A percentile compares a stretch with the other conserved stretches of the same genome.
These are phyloP conservation scores for Flaveria robusta DNA, from an alignment of 129 eudicot species.

Conservation along the genomic window DNA sequence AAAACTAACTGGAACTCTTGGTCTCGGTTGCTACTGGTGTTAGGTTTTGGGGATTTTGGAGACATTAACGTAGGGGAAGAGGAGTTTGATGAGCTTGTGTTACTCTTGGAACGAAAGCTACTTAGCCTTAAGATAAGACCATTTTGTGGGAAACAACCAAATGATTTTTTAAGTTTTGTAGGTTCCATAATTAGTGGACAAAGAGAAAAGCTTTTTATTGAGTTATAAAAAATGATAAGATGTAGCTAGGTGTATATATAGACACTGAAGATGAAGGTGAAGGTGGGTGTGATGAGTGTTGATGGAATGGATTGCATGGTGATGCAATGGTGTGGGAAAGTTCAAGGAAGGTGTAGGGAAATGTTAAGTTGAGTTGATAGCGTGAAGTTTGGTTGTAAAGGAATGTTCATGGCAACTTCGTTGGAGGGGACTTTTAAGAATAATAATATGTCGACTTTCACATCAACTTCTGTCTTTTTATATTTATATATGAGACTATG, in stretches of 20 bases:
- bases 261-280: neutral
- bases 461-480: neutral
- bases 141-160: constrained; percentile 48
- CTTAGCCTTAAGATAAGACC: constrained; percentile 39
- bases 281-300: neutral
- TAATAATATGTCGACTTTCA: neutral
- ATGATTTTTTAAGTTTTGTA: constrained; percentile 38
- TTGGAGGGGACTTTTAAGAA: constrained; percentile 32
- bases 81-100: constrained; percentile 30
- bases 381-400: constrained; percentile 34
- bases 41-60: constrained; percentile 38
- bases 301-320: neutral
- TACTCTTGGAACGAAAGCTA: constrained; percentile 37
- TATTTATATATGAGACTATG: too few species aligned
- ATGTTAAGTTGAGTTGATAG: neutral
- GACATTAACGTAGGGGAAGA: constrained; percentile 34
- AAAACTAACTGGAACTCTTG: constrained; percentile 54
- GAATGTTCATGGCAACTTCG: constrained; percentile 81
- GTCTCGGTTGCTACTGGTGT: constrained; percentile 14
- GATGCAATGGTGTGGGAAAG: constrained; percentile 25
- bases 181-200: constrained; percentile 33
- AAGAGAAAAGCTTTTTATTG: neutral
- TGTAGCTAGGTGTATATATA: neutral
- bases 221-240: neutral
- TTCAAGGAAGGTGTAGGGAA: constrained; percentile 32